These are phyloP conservation scores for Calocybe cyanea DNA, from an alignment of 768 basidiomycete species.

Conservation along the genomic window DNA sequence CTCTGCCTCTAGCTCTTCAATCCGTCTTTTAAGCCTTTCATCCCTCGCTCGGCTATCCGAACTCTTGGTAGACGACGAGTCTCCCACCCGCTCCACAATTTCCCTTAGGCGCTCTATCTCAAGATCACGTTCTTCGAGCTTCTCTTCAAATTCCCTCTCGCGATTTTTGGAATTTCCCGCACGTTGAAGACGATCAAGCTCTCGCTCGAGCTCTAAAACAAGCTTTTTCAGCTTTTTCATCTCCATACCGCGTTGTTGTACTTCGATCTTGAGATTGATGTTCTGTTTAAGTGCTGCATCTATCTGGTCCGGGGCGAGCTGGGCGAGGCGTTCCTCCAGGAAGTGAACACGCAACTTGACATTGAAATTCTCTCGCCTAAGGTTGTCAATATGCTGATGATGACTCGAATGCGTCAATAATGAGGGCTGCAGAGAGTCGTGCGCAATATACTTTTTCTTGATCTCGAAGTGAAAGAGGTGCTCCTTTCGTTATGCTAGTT, in stretches of 20 bases:
- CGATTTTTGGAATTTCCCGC: conserved; percentile 41
- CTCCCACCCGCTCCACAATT: conserved; percentile 55
- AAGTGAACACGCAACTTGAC: conserved; percentile 96
- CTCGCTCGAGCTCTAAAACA: conserved; percentile 77
- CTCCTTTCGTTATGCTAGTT: conserved; percentile 37
- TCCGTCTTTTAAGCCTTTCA: conserved; percentile 42
- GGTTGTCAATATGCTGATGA: conserved; percentile 82
- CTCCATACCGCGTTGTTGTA: conserved; percentile 85
- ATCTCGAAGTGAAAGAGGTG: conserved; percentile 79
- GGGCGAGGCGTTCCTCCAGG: conserved; percentile 86
- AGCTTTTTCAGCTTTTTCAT: conserved; percentile 91
- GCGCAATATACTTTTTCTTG: conserved; percentile 80
- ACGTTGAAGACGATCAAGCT: conserved; percentile 68
- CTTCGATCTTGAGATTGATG: conserved; percentile 89
- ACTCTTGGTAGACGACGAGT: conserved; percentile 33
- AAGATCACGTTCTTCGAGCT: conserved; percentile 66
- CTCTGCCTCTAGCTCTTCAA: conserved; percentile 59
- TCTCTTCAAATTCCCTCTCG: conserved; percentile 75
- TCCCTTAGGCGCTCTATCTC: conserved; percentile 75
- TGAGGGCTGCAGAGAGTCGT: not conserved
- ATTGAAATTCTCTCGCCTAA: conserved; percentile 97
- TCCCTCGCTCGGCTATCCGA: conserved; percentile 36
- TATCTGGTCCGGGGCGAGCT: conserved; percentile 89
- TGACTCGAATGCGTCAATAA: not conserved
- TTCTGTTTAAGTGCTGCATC: conserved; percentile 91